phyloP scores from a whole-genome alignment of 2,329 filamentous ascomycete genomes.

The Colletotrichum endophyticum region DNA sequence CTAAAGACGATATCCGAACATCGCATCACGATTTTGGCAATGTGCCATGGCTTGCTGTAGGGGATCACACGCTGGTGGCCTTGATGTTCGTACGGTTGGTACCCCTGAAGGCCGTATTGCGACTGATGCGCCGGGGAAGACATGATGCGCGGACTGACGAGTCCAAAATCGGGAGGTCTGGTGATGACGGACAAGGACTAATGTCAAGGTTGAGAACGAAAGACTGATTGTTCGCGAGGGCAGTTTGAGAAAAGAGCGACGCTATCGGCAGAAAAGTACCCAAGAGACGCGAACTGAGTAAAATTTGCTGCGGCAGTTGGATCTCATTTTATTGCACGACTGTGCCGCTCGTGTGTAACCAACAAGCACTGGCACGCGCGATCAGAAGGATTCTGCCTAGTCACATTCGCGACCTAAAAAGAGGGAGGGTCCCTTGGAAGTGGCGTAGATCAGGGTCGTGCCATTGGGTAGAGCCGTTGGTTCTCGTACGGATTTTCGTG shows the following conservation, averaged over 20 bases:
- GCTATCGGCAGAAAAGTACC: neutral
- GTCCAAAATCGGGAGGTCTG: neutral
- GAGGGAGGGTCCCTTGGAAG: neutral
- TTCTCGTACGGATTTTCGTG: neutral
- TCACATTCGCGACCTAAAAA: neutral
- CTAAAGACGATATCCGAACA: slow-evolving; percentile 27
- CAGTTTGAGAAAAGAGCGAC: neutral
- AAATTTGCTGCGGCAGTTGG: neutral
- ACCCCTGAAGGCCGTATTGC: slow-evolving; percentile 1
- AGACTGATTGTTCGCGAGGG: neutral
- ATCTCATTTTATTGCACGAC: slow-evolving; percentile 7
- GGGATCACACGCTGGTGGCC: neutral
- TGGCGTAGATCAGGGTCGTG: neutral
- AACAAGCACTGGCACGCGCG: neutral
- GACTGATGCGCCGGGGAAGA: neutral
- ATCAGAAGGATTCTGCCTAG: neutral
- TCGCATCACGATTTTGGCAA: slow-evolving; percentile 35
- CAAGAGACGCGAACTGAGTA: neutral
- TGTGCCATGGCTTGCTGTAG: slow-evolving; percentile 27
- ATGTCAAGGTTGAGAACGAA: neutral
- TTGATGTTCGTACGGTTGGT: slow-evolving; percentile 5
- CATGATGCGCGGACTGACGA: neutral
- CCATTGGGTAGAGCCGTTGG: neutral
- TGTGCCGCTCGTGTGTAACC: neutral
- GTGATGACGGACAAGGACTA: neutral